These are phyloP conservation scores for Hypoxylon sp. DNA, from an alignment of 2,329 filamentous ascomycete genomes.

Conservation along the genomic window DNA sequence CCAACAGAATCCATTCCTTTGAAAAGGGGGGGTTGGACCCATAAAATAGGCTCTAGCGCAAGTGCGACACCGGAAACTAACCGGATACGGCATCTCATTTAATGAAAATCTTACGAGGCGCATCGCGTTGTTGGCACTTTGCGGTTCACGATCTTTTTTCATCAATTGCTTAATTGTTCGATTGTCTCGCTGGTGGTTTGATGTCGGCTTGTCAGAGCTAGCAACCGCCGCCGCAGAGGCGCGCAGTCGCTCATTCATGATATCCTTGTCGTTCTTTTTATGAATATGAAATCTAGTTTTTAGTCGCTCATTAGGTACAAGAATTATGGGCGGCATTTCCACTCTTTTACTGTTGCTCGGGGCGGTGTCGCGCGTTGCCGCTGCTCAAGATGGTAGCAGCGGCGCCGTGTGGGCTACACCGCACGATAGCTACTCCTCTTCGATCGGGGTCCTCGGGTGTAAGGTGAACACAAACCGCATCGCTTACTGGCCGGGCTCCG, in stretches of 20 bases:
- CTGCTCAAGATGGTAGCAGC: slow-evolving; percentile 30
- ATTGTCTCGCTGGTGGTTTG: slow-evolving; percentile 22
- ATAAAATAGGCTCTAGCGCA: slow-evolving; percentile 16
- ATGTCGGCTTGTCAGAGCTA: slow-evolving; percentile 31
- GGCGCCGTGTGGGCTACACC: slow-evolving; percentile 63
- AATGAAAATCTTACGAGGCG: slow-evolving; percentile 36
- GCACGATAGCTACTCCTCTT: slow-evolving; percentile 70
- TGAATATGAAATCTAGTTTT: slow-evolving; percentile 6
- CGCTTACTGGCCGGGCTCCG: slow-evolving; percentile 70
- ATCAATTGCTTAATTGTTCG: background rate
- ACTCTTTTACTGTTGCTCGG: slow-evolving; percentile 22
- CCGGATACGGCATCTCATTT: slow-evolving; percentile 40
- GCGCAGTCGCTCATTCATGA: slow-evolving; percentile 30
- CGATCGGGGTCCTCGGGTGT: slow-evolving; percentile 71
- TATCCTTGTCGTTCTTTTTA: slow-evolving; percentile 26
- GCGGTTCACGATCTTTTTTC: slow-evolving; percentile 26
- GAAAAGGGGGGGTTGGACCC: slow-evolving; percentile 24
- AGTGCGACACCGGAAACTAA: slow-evolving; percentile 34
- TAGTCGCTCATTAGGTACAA: slow-evolving; percentile 38
- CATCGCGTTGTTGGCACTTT: slow-evolving; percentile 21
- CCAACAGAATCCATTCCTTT: slow-evolving; percentile 9
- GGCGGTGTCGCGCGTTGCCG: slow-evolving; percentile 26
- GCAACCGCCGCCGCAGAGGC: slow-evolving; percentile 36
- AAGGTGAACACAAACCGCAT: slow-evolving; percentile 73
- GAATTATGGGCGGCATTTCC: slow-evolving; percentile 30